Conservation (phyloP, 2,329 filamentous ascomycete species). For the Aspergillus uvarum region DNA sequence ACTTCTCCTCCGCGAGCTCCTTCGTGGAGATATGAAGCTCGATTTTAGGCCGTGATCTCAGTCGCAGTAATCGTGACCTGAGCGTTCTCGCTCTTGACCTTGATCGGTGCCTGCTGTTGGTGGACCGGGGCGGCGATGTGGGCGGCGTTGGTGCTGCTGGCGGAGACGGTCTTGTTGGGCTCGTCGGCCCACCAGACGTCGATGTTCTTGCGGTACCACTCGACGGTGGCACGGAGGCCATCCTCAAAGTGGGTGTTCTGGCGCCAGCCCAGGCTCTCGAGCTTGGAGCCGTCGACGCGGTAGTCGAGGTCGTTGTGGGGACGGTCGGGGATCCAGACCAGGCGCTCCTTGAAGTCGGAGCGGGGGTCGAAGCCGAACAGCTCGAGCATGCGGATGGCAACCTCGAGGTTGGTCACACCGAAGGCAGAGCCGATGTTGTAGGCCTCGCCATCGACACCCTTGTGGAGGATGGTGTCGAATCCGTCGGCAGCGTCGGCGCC, state of each 20-base stretch:
- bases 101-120: too few relatives aligned
- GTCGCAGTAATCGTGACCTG: too few relatives aligned
- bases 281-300: slow-evolving; percentile 68
- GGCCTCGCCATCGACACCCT: slow-evolving; percentile 69
- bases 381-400: slow-evolving; percentile 65
- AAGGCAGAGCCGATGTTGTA: slow-evolving; percentile 81
- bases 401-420: slow-evolving; percentile 71
- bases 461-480: slow-evolving; percentile 81
- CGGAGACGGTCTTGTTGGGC: not conserved
- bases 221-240: slow-evolving; percentile 63
- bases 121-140: too few relatives aligned
- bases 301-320: slow-evolving; percentile 77
- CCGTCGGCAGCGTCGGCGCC: slow-evolving; percentile 78
- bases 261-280: slow-evolving; percentile 66
- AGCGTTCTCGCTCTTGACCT: too few relatives aligned
- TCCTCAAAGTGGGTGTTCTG: slow-evolving; percentile 65
- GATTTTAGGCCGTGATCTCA: too few relatives aligned
- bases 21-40: too few relatives aligned
- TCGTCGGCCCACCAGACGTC: slow-evolving; percentile 2
- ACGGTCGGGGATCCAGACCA: slow-evolving; percentile 73
- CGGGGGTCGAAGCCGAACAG: slow-evolving; percentile 58
- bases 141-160: too few relatives aligned
- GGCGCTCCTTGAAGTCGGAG: slow-evolving; percentile 58
- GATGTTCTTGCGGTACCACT: slow-evolving; percentile 60
- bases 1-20: too few relatives aligned